Percentiles rank a stretch among this genome's conserved stretches.
These are phyloP conservation scores for Penicillium roqueforti DNA, from an alignment of 495 filamentous ascomycete species.

Conservation along the genomic window DNA sequence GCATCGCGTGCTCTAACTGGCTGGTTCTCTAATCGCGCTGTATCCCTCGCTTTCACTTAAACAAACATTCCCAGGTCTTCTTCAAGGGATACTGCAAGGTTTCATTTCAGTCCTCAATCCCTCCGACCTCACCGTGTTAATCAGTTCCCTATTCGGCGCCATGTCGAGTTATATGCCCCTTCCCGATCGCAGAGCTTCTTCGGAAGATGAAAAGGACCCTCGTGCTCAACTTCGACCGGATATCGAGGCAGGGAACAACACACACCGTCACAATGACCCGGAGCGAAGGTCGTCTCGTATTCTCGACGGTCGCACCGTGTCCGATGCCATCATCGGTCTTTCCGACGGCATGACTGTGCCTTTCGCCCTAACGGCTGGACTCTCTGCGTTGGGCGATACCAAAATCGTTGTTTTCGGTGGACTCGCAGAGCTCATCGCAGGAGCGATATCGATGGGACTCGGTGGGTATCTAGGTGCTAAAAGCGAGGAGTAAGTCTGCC, in stretches of 20 bases:
- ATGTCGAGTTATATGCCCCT: conserved; percentile 39
- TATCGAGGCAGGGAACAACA: conserved; percentile 21
- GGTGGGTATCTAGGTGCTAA: conserved; percentile 64
- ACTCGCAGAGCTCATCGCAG: conserved; percentile 54
- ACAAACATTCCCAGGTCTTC: conserved; percentile 1
- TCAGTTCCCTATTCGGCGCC: conserved; percentile 34
- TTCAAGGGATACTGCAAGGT: conserved; percentile 9
- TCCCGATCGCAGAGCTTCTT: conserved; percentile 26
- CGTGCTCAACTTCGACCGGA: conserved; percentile 20
- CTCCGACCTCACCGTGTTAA: conserved; percentile 28
- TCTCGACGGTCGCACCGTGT: conserved; percentile 50
- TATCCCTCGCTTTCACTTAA: conserved; percentile 1
- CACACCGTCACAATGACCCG: not conserved
- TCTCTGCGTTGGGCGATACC: conserved; percentile 51
- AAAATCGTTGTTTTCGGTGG: conserved; percentile 56
- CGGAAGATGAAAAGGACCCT: conserved; percentile 37
- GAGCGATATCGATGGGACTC: conserved; percentile 56
- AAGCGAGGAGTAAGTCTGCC: conserved; percentile 55
- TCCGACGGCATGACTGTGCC: conserved; percentile 60
- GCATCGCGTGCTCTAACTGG: not conserved
- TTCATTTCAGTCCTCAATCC: not conserved
- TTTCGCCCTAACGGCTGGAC: conserved; percentile 55
- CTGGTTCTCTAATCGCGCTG: not conserved
- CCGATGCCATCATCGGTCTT: conserved; percentile 58
- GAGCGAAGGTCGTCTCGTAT: conserved; percentile 18